phyloP scores from a whole-genome alignment of 2,329 filamentous ascomycete species.

The Fusarium virguliforme region DNA sequence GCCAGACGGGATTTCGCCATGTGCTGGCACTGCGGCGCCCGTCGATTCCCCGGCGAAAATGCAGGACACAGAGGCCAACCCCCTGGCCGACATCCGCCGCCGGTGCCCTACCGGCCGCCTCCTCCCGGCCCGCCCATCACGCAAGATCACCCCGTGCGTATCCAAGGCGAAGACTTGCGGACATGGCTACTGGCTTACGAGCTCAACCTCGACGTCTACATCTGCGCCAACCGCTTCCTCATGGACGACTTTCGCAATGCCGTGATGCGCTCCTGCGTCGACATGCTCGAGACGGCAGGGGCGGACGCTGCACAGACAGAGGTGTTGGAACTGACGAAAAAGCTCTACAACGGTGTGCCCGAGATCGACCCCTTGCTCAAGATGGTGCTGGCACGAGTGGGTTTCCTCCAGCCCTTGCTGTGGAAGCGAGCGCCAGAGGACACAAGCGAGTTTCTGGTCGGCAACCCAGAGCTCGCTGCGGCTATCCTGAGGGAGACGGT shows the following conservation, averaged over 20 bases:
- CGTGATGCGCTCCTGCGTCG: constrained; percentile 61
- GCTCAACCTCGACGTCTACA: constrained; percentile 66
- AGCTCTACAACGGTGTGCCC: constrained; percentile 62
- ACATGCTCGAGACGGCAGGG: constrained; percentile 64
- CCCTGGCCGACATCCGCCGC: constrained; percentile 7
- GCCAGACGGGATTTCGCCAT: constrained; percentile 38
- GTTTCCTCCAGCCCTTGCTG: constrained; percentile 64
- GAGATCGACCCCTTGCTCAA: constrained; percentile 62
- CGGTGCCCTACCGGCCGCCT: constrained; percentile 4
- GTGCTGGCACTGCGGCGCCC: constrained; percentile 49
- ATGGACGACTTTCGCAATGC: constrained; percentile 63
- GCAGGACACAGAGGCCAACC: constrained; percentile 1
- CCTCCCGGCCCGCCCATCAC: constrained; percentile 8
- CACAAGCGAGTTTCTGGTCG: constrained; percentile 61
- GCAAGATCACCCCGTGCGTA: constrained; percentile 46
- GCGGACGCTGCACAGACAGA: constrained; percentile 61
- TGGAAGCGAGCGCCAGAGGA: constrained; percentile 61
- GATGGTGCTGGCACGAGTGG: constrained; percentile 66
- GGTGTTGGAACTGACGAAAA: constrained; percentile 62
- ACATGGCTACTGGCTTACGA: constrained; percentile 66
- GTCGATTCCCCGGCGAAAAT: constrained; percentile 33
- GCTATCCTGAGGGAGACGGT: constrained; percentile 66
- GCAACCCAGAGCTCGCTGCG: constrained; percentile 64
- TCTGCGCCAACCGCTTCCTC: constrained; percentile 65
- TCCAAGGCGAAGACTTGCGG: constrained; percentile 62